Conservation (phyloP, 805 yeast species). For the Candida ascalaphidarum region DNA sequence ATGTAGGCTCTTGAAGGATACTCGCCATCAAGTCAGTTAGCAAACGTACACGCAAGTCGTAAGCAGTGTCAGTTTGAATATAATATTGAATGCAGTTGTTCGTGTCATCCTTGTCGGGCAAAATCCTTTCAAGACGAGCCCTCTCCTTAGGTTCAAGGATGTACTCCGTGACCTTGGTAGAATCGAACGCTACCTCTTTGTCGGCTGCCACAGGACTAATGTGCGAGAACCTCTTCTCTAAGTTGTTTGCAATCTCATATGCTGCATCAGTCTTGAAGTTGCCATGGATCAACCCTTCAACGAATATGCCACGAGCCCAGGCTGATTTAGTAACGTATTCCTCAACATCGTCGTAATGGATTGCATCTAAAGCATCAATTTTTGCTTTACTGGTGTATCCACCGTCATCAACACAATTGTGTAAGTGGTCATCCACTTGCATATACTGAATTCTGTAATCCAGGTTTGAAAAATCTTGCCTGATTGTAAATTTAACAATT, state of each 20-base stretch:
- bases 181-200: constrained; percentile 4
- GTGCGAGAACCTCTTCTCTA: constrained; percentile 24
- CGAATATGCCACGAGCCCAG: constrained; percentile 50
- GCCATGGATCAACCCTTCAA: constrained; percentile 73
- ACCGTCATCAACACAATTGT: constrained; percentile 61
- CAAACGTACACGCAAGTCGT: constrained; percentile 27
- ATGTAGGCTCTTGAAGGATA: constrained; percentile 78
- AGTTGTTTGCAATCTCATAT: constrained; percentile 33
- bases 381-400: constrained; percentile 62
- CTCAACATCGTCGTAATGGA: constrained; percentile 41
- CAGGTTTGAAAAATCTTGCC: constrained; percentile 58
- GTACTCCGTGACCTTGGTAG: constrained; percentile 25
- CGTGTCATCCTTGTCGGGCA: constrained; percentile 62
- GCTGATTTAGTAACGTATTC: constrained; percentile 37
- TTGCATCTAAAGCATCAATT: constrained; percentile 35
- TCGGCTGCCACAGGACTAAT: constrained; percentile 11
- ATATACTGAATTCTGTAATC: constrained; percentile 70
- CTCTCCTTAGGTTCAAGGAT: constrained; percentile 29
- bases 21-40: constrained; percentile 61
- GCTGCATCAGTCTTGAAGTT: constrained; percentile 54
- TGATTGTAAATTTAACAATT: constrained; percentile 53
- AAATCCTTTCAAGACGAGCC: constrained; percentile 37
- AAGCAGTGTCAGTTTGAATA: constrained; percentile 45
- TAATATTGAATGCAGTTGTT: constrained; percentile 81
- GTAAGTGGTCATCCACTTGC: constrained; percentile 59